Conservation (phyloP, 2,329 filamentous ascomycete genomes). For the Scedosporium minutisporum region DNA sequence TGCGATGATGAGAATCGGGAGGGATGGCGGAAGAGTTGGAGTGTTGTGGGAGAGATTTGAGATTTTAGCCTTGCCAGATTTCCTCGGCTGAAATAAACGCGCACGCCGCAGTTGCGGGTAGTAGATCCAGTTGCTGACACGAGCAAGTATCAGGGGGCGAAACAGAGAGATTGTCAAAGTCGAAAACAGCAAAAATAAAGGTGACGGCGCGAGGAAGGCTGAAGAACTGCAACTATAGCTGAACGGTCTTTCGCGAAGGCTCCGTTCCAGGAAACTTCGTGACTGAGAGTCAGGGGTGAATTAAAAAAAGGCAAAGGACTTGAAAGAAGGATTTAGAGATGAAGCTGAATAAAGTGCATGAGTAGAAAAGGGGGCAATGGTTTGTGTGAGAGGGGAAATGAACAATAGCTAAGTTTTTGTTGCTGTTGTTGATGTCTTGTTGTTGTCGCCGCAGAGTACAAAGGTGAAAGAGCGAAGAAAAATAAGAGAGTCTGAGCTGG, state of each 20-base stretch:
- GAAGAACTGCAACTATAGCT: not conserved
- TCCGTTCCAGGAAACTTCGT: not conserved
- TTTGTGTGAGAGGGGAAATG: not conserved
- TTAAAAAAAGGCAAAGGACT: not conserved
- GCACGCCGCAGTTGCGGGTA: not conserved
- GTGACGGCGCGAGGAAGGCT: not conserved
- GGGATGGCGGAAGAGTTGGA: not conserved
- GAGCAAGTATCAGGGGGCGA: not conserved
- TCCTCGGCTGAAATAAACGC: not conserved
- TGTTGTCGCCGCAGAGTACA: no score
- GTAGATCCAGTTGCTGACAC: not conserved
- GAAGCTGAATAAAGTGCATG: not conserved
- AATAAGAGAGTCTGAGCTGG: not conserved
- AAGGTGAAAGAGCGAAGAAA: not conserved
- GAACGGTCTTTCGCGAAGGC: not conserved
- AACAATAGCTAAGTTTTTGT: not conserved
- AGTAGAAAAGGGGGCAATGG: not conserved
- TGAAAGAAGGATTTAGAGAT: not conserved
- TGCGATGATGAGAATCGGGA: not conserved
- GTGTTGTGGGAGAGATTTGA: not conserved
- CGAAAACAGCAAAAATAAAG: not conserved
- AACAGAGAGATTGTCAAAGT: not conserved
- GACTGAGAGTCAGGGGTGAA: not conserved
- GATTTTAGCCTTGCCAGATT: not conserved
- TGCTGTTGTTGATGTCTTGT: no score